These are phyloP conservation scores for Auricularia sp. DNA, from an alignment of 768 basidiomycete species.

Conservation along the genomic window DNA sequence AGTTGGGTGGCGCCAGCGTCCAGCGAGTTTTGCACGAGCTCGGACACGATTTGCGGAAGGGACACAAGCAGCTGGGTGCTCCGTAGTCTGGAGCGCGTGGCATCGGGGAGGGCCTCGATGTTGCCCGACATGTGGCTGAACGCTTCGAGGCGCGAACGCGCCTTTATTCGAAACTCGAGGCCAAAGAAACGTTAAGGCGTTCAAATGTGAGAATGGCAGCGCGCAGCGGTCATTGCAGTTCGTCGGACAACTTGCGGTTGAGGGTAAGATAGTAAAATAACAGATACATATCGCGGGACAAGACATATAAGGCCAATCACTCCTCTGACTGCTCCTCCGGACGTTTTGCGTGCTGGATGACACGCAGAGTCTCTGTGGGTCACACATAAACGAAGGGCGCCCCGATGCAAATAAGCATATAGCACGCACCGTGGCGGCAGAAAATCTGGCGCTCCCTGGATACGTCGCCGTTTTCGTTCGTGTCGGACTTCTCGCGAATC, in stretches of 20 bases:
- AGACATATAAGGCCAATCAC: background rate
- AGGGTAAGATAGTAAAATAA: background rate
- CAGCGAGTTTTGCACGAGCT: conserved; percentile 83
- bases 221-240: too few relatives aligned
- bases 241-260: conserved; percentile 1
- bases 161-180: too few relatives aligned
- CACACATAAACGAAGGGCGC: too few relatives aligned
- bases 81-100: conserved; percentile 64
- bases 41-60: conserved; percentile 66
- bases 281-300: background rate
- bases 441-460: conserved; percentile 74
- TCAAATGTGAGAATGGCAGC: too few relatives aligned
- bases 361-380: background rate
- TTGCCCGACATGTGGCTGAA: too few relatives aligned
- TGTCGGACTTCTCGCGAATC: conserved; percentile 55
- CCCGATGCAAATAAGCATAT: background rate
- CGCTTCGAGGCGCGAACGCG: background rate
- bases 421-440: conserved; percentile 58
- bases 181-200: too few relatives aligned
- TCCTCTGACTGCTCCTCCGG: background rate
- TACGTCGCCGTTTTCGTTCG: conserved; percentile 52
- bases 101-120: conserved; percentile 36
- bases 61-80: conserved; percentile 81
- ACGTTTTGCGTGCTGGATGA: background rate
- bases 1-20: conserved; percentile 68